Conservation (phyloP, 805 yeast genomes). For the Hanseniaspora jakobsenii region DNA sequence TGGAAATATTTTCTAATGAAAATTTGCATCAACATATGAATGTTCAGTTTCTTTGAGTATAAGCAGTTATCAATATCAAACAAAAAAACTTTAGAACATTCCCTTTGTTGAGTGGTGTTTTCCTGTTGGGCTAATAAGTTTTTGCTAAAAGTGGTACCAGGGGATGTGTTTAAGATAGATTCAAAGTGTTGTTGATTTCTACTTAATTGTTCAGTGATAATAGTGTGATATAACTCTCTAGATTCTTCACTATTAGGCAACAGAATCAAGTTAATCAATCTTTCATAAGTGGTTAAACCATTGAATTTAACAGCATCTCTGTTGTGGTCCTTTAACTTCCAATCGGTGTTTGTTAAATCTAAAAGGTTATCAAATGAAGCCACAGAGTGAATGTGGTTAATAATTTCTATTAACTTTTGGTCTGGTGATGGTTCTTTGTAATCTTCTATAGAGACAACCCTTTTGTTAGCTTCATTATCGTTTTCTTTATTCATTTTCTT, state of each 20-base stretch:
- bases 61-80: conserved; percentile 93
- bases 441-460: conserved; percentile 2
- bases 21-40: conserved; percentile 79
- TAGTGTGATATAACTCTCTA: conserved; percentile 16
- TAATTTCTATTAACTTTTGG: conserved; percentile 4
- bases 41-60: conserved; percentile 58
- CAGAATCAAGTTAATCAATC: conserved; percentile 11
- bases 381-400: conserved; percentile 13
- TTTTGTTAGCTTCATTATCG: neutral
- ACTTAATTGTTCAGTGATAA: conserved; percentile 22
- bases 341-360: conserved; percentile 1
- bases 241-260: neutral
- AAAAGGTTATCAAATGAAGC: conserved; percentile 7
- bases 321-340: conserved; percentile 13
- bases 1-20: conserved; percentile 75
- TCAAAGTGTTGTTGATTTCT: conserved; percentile 27
- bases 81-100: conserved; percentile 42
- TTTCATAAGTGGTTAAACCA: conserved; percentile 13
- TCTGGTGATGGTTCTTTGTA: conserved; percentile 13
- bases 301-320: conserved; percentile 6
- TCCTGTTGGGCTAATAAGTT: too few species aligned
- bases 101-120: too few species aligned
- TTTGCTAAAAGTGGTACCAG: conserved; percentile 24
- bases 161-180: conserved; percentile 29
- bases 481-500: neutral